Evolutionary conservation across 2,329 filamentous ascomycete genomes (phyloP), one percentile per base, ranked within the genome.

Genomic region (Ophiognomonia clavigignenti-juglandacearum): DNA sequence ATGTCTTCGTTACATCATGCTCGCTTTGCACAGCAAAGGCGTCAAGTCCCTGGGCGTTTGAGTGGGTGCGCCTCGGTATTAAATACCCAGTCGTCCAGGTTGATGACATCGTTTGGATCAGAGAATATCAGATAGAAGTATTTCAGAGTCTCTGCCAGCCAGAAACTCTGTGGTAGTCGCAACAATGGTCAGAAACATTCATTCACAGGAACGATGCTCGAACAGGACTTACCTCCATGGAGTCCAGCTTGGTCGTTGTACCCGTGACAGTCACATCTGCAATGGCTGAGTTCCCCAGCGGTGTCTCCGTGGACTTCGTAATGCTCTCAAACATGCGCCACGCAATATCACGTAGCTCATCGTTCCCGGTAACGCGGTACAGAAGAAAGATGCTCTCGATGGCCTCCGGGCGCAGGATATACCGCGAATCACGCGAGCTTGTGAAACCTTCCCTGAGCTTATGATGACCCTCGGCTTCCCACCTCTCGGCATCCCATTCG

Each of bases 271-370:
- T 80, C 2, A 58, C 55, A 31, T 60, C 53, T 9, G 38, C 48
- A 39, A 59, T 54, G 3, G 55, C 53, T 5, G 55, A 53, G 39
- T 58, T 51, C 8, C 52, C 57, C 1, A 52, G 32, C 13, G 22
- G 13, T 18, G 56, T 58, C 45, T 48, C 47, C 14, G 81, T 86
- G 59, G 86, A 73, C 52, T 79, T 75, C 56, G 84, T 67, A 57
- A 89, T 88, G 0, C 77, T 71, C 57, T 85, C 73, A 63, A 89
- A 90, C 75, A 90, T 89, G 55, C 84, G 73, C 86, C 86, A 90
- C 14, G 86, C 86, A 81, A 83, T 86, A 50, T 88, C 74, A 8
- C 85, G 72, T 61, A 89, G 88, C 39, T 77, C 79, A 11, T 77
- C 73, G 54, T 90, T 82, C 5, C 82, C 83, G 0, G 86, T 89